phyloP scores from a whole-genome alignment of 164 flowering plant species.

The Vitis cinerea region DNA sequence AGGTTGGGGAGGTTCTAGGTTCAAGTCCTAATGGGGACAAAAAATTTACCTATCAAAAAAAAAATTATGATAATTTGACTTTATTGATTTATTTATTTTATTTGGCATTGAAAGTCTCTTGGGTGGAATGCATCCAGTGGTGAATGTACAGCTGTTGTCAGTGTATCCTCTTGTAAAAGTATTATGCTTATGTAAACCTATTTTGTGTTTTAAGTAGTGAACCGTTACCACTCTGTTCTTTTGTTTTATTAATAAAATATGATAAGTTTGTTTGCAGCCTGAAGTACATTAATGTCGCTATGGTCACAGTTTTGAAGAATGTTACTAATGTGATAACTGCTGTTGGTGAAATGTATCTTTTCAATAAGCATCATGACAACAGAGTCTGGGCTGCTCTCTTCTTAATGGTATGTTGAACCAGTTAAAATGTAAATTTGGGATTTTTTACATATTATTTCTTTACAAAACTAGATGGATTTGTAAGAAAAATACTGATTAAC shows the following conservation, averaged over 20 bases:
- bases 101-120: neutral
- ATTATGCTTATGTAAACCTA: neutral
- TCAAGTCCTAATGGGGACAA: too few species aligned
- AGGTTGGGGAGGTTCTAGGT: too few species aligned
- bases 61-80: too few species aligned
- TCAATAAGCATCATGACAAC: constrained; percentile 82
- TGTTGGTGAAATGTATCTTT: constrained; percentile 96
- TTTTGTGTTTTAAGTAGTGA: neutral
- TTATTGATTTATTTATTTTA: too few species aligned
- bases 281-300: constrained; percentile 96
- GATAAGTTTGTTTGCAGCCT: constrained; percentile 59
- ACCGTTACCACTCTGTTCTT: neutral
- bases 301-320: constrained; percentile 98
- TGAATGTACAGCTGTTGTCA: neutral
- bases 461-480: neutral
- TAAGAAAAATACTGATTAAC: neutral
- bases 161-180: neutral
- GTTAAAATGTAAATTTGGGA: neutral
- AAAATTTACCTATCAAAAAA: too few species aligned
- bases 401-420: constrained; percentile 70
- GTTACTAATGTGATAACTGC: constrained; percentile 99
- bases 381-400: constrained; percentile 96
- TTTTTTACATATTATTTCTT: neutral
- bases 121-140: neutral
- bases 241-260: neutral